These are phyloP conservation scores for Ophiostoma quercus DNA, from an alignment of 2,329 filamentous ascomycete genomes.

Conservation along the genomic window DNA sequence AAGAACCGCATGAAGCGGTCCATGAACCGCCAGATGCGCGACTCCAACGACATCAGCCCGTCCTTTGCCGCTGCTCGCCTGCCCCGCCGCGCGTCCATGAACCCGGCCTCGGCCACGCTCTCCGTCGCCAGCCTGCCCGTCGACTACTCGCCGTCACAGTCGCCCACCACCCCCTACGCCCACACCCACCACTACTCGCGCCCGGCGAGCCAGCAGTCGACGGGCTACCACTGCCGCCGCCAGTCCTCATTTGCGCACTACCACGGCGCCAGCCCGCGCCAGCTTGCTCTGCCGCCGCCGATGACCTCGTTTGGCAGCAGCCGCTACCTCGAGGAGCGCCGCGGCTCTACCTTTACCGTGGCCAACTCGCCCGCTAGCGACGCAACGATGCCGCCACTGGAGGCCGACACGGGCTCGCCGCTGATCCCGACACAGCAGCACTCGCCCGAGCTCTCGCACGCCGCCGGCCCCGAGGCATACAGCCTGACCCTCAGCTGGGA, in stretches of 20 bases:
- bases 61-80: not conserved
- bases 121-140: not conserved
- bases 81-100: slow-evolving; percentile 27
- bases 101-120: not conserved
- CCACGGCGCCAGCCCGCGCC: not conserved
- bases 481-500: not conserved
- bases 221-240: not conserved
- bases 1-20: slow-evolving; percentile 70
- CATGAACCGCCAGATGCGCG: slow-evolving; percentile 33
- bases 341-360: not conserved
- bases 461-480: not conserved
- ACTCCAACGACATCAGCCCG: not conserved
- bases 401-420: slow-evolving; percentile 61
- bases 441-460: not conserved
- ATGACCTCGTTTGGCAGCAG: not conserved
- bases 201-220: not conserved
- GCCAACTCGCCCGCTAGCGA: slow-evolving; percentile 49
- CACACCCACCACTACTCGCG: not conserved
- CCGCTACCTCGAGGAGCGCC: slow-evolving; percentile 14
- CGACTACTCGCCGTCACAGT: not conserved
- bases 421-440: not conserved
- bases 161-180: not conserved
- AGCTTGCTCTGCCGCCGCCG: not conserved
- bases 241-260: not conserved
- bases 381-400: slow-evolving; percentile 61